Evolutionary conservation across 75 land plant genomes (phyloP).

Genomic region (Chamaecyparis obtusa): DNA sequence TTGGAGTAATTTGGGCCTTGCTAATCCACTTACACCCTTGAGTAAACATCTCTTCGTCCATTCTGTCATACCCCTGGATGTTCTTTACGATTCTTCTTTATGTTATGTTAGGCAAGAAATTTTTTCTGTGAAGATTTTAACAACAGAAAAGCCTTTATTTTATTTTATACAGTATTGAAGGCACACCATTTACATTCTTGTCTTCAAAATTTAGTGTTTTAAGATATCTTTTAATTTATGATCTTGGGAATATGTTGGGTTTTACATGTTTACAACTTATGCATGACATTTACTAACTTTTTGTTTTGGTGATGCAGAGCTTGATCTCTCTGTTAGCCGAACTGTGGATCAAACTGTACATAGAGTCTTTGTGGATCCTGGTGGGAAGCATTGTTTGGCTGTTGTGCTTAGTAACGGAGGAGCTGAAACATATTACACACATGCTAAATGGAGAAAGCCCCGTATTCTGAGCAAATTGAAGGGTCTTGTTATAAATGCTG

Average conservation of each 20-base stretch:
- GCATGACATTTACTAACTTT: conserved; percentile 2
- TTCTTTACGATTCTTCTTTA: neutral
- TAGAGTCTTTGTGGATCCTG: conserved; percentile 93
- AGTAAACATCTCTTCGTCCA: neutral
- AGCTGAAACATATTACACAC: conserved; percentile 83
- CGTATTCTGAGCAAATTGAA: conserved; percentile 65
- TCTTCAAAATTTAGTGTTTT: neutral
- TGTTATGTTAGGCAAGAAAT: neutral
- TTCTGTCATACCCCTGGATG: neutral
- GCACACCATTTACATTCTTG: neutral
- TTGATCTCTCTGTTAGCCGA: conserved; percentile 77
- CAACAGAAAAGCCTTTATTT: neutral
- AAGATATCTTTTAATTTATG: neutral
- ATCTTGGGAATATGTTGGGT: neutral
- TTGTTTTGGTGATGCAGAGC: conserved; percentile 39
- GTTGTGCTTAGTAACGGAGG: conserved; percentile 52
- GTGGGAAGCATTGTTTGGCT: conserved; percentile 87
- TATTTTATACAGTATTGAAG: neutral
- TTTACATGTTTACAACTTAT: neutral
- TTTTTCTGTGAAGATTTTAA: neutral
- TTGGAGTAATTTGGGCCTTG: neutral
- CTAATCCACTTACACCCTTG: neutral
- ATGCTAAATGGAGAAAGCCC: conserved; percentile 87
- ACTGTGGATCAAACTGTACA: conserved; percentile 77
- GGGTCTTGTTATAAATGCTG: conserved; percentile 74